phyloP scores from a whole-genome alignment of 306 rosid genomes.

The Morella rubra region DNA sequence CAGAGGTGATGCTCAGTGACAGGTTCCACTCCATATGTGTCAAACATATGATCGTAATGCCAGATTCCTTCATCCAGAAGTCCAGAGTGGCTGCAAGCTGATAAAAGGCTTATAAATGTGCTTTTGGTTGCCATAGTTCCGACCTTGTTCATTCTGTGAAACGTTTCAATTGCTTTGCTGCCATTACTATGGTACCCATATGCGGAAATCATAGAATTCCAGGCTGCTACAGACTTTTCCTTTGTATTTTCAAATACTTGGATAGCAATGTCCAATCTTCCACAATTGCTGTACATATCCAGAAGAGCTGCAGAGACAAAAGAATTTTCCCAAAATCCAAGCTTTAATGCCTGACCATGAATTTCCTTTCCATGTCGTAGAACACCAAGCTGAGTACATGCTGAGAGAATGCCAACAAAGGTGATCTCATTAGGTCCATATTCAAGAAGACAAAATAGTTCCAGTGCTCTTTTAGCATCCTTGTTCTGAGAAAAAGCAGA shows the following conservation, averaged over 20 bases:
- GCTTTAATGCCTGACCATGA: constrained; percentile 35
- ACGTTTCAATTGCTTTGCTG: constrained; percentile 42
- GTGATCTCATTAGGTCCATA: constrained; percentile 52
- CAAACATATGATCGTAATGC: constrained; percentile 40
- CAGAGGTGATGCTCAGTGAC: constrained; percentile 55
- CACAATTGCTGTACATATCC: constrained; percentile 54
- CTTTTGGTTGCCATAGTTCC: constrained; percentile 47
- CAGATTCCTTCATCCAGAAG: constrained; percentile 46
- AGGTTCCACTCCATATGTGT: constrained; percentile 44
- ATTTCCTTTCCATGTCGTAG: constrained; percentile 48
- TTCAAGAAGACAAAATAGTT: constrained; percentile 36
- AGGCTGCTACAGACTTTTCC: constrained; percentile 48
- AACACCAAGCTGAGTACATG: constrained; percentile 53
- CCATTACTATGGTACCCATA: constrained; percentile 53
- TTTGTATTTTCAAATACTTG: constrained; percentile 37
- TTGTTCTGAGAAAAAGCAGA: constrained; percentile 51
- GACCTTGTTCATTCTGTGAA: constrained; percentile 41
- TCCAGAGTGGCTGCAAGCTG: constrained; percentile 63
- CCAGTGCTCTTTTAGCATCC: constrained; percentile 47
- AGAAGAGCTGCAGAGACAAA: constrained; percentile 57
- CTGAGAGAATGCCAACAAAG: constrained; percentile 46
- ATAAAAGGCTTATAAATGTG: constrained; percentile 57
- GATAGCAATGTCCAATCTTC: constrained; percentile 51
- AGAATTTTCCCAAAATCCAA: constrained; percentile 33
- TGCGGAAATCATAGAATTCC: constrained; percentile 63